Base-by-base conservation (phyloP, 495 filamentous ascomycete species). In the Xylaria palmicola region DNA sequence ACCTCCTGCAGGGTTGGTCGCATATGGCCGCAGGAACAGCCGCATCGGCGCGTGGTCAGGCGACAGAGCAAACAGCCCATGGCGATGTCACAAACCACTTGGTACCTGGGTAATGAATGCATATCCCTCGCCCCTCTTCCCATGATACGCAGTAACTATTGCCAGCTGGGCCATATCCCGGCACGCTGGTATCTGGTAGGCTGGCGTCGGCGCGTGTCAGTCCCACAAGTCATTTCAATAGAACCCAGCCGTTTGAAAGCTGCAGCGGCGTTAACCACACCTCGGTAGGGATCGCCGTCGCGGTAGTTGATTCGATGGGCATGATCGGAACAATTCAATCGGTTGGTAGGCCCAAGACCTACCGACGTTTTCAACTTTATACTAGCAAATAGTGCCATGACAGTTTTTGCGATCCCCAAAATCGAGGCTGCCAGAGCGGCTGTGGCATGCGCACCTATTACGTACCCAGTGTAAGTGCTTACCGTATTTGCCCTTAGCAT, bases 1-100 rank as follows among this genome's bases (percentile, higher is more conserved):
- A n/a, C n/a, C n/a, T n/a, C n/a, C n/a, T 51, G 26, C 34, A 32
- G 34, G 24, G 30, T 26, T 54, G 68, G 68, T 63, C 64, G 66
- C 66, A 71, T 65, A 50, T 45, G 66, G 68, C 64, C 68, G 68
- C 68, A 71, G 68, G 59, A 39, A 55, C 56, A 59, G 60, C 59
- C 66, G 68, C 68, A 71, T 69, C 57, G 66, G 36, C 41, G 24
- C 43, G 44, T 57, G 62, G 66, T 71, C 68, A 71, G 68, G 63
- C 65, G 66, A 71, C 64, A 65, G 62, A 60, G 62, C 45, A 56
- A 62, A 63, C 64, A 51, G 17, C 26, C 37, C 43, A 62, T 34
- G 54, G 39, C 15, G 40, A 56, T 22, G 24, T 26, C 12, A 39
- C 22, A 56, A 37, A 10, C 51, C 43, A 9, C 48, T 43, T 5